These are phyloP conservation scores for Pythium phragmiticola DNA, from an alignment of 352 stramenopile species.

Conservation along the genomic window DNA sequence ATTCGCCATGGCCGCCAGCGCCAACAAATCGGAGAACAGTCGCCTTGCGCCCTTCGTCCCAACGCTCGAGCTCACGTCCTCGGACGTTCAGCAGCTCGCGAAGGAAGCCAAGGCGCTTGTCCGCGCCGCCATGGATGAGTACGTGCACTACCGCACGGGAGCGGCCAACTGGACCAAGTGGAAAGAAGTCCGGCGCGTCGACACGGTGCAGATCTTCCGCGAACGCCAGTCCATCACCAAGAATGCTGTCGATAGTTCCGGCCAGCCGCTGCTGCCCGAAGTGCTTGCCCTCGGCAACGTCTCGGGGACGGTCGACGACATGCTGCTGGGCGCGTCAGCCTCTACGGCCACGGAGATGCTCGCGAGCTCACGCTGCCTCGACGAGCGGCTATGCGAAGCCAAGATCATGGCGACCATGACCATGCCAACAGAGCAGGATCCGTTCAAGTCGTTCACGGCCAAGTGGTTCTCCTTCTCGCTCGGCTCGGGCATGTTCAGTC, in stretches of 20 bases:
- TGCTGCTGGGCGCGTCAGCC: constrained; percentile 43
- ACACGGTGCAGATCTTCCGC: constrained; percentile 23
- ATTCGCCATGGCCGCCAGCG: neutral
- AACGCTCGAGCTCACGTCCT: constrained; percentile 3
- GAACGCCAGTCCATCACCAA: constrained; percentile 27
- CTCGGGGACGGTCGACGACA: constrained; percentile 45
- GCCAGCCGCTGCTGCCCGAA: constrained; percentile 16
- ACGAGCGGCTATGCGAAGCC: constrained; percentile 38
- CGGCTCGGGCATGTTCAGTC: constrained; percentile 16
- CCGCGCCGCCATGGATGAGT: constrained; percentile 11
- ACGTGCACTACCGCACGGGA: constrained; percentile 16
- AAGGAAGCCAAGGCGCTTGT: constrained; percentile 13
- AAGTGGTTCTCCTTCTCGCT: constrained; percentile 39
- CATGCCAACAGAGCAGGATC: constrained; percentile 33
- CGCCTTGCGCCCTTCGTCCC: constrained; percentile 19
- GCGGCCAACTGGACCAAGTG: constrained; percentile 20
- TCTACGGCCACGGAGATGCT: constrained; percentile 30
- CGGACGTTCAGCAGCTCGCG: constrained; percentile 7
- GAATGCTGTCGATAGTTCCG: constrained; percentile 12
- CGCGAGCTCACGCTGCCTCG: constrained; percentile 32
- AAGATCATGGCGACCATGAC: constrained; percentile 39
- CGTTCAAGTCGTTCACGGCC: constrained; percentile 42
- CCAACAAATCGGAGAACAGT: constrained; percentile 1
- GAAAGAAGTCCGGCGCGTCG: constrained; percentile 13
- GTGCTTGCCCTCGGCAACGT: constrained; percentile 35